These are phyloP conservation scores for Crithidia brevicula DNA, from an alignment of 208 protist species.

Conservation along the genomic window DNA sequence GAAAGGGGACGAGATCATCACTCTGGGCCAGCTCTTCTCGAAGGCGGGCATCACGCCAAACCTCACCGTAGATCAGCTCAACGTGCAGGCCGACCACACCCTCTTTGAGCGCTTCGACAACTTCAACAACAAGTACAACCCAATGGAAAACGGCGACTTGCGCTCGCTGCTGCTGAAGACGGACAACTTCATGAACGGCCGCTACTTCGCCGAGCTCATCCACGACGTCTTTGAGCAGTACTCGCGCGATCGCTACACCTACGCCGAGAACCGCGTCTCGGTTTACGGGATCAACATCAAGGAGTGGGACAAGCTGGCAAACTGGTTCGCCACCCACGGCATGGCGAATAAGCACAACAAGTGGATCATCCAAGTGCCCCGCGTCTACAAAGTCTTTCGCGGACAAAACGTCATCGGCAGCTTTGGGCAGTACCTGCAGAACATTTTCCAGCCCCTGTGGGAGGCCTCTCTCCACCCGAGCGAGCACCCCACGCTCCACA, in stretches of 20 bases:
- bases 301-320: conserved; percentile 97
- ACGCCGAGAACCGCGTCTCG: conserved; percentile 93
- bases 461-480: conserved; percentile 96
- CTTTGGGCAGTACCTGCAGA: conserved; percentile 97
- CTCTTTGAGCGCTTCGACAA: conserved; percentile 99
- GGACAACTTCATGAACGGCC: conserved; percentile 98
- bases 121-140: conserved; percentile 99
- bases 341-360: conserved; percentile 96
- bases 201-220: conserved; percentile 98
- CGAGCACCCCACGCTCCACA: conserved; percentile 95
- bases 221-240: conserved; percentile 96
- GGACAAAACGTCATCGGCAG: conserved; percentile 89
- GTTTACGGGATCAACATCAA: conserved; percentile 92
- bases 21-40: conserved; percentile 84
- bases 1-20: conserved; percentile 86
- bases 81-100: conserved; percentile 95
- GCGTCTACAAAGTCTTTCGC: conserved; percentile 95
- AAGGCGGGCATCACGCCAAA: conserved; percentile 89
- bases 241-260: conserved; percentile 96
- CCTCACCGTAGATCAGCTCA: conserved; percentile 96
- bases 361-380: conserved; percentile 98
- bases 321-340: conserved; percentile 96
- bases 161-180: conserved; percentile 98
- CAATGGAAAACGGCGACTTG: conserved; percentile 94
- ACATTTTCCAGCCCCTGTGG: conserved; percentile 99